A percentile compares a stretch with the other conserved stretches of the same genome.
Conservation (phyloP, 345 rosid species). For the Linum lewisii region DNA sequence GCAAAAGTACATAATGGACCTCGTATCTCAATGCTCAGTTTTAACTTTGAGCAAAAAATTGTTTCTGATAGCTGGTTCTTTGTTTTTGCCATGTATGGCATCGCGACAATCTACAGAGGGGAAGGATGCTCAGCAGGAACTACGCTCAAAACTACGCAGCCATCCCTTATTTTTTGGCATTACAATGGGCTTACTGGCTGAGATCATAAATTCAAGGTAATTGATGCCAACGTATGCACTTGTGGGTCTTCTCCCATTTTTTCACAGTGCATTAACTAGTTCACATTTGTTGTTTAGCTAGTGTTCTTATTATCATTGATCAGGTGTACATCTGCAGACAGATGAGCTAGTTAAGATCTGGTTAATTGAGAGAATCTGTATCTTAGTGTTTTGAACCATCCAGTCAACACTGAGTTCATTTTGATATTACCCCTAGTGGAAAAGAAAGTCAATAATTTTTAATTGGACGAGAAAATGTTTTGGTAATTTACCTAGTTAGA, state of each 20-base stretch:
- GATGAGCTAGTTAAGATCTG: neutral
- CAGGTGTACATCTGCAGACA: neutral
- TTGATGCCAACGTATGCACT: constrained; percentile 9
- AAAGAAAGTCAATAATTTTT: no score
- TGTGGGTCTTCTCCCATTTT: neutral
- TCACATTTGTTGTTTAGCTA: neutral
- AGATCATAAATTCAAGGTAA: constrained; percentile 95
- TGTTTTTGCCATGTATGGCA: constrained; percentile 34
- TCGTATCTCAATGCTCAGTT: no score
- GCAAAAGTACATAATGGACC: no score
- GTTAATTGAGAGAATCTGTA: neutral
- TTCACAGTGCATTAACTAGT: neutral
- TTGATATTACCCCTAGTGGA: no score
- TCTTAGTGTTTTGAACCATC: neutral
- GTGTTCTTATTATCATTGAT: neutral
- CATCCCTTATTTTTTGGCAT: constrained; percentile 95
- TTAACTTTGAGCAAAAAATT: no score
- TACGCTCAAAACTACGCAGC: constrained; percentile 49
- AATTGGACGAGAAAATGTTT: neutral
- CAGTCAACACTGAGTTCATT: neutral
- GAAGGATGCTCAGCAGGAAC: constrained; percentile 28
- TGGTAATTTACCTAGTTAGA: neutral
- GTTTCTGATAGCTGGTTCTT: constrained; percentile 17
- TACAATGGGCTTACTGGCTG: constrained; percentile 89
- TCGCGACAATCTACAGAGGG: constrained; percentile 26